These are phyloP conservation scores for Tolypocladium album DNA, from an alignment of 2,329 filamentous ascomycete genomes.

Conservation along the genomic window DNA sequence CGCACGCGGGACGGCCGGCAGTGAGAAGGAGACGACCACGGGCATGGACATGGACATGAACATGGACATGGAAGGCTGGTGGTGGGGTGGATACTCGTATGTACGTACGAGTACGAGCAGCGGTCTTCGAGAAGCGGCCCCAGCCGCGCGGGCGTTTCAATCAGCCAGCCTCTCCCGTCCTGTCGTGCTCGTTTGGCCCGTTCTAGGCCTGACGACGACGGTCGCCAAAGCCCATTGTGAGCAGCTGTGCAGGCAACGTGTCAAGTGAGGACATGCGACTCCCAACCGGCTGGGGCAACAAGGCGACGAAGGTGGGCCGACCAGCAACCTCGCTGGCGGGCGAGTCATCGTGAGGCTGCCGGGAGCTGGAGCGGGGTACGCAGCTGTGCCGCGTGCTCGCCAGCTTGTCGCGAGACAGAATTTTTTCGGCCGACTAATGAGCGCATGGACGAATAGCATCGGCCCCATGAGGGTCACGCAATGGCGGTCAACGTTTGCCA, in stretches of 20 bases:
- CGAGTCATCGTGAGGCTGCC: not conserved
- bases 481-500: constrained; percentile 3
- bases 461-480: not conserved
- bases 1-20: not conserved
- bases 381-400: not conserved
- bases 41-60: not conserved
- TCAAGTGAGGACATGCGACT: not conserved
- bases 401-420: constrained; percentile 1
- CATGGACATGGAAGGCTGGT: not conserved
- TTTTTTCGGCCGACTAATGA: not conserved
- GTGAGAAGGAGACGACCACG: not conserved
- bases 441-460: constrained; percentile 2
- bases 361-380: constrained; percentile 1
- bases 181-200: not conserved
- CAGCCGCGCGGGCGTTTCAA: not conserved
- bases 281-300: not conserved
- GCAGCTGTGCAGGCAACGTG: not conserved
- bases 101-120: too few relatives aligned
- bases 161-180: not conserved
- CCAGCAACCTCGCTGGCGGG: not conserved
- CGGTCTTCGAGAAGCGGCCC: not conserved
- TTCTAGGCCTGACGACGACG: not conserved
- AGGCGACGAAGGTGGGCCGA: not conserved
- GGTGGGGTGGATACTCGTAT: not conserved
- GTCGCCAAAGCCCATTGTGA: not conserved